phyloP scores from a whole-genome alignment of 2,329 filamentous ascomycete species.

The Trichoderma breve region DNA sequence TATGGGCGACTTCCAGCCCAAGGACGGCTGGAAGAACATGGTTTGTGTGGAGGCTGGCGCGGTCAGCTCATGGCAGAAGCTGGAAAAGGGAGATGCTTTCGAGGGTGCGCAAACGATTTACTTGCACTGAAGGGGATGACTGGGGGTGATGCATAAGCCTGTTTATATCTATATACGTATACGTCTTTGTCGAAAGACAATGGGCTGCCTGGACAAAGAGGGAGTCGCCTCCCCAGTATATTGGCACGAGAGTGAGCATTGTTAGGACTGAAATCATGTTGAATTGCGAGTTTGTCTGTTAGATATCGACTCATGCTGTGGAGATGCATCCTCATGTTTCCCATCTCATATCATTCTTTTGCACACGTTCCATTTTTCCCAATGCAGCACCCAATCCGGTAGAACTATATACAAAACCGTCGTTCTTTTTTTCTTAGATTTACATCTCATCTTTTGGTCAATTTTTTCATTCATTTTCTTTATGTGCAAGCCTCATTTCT shows the following conservation, averaged over 20 bases:
- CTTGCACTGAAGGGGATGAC: slow-evolving; percentile 24
- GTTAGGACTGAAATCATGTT: background rate
- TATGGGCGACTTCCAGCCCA: slow-evolving; percentile 84
- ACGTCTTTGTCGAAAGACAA: background rate
- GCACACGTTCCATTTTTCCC: background rate
- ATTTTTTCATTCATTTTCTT: background rate
- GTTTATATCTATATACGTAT: background rate
- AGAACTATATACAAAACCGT: background rate
- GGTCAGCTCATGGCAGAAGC: slow-evolving; percentile 75
- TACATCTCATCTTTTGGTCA: background rate
- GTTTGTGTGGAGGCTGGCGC: slow-evolving; percentile 89
- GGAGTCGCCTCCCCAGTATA: background rate
- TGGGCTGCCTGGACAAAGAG: background rate
- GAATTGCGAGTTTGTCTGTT: background rate
- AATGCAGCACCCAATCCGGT: background rate
- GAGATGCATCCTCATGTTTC: background rate
- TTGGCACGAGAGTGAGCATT: background rate
- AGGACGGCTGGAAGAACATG: slow-evolving; percentile 90
- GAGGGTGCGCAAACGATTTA: slow-evolving; percentile 60
- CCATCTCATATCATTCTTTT: background rate
- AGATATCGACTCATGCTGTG: background rate
- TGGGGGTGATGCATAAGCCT: background rate
- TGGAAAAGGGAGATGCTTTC: slow-evolving; percentile 74
- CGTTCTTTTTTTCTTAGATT: background rate
- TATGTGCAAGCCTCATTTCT: slow-evolving; percentile 15